These are phyloP conservation scores for Oryza nivara DNA, from an alignment of 176 grass and related monocot species.

Conservation along the genomic window DNA sequence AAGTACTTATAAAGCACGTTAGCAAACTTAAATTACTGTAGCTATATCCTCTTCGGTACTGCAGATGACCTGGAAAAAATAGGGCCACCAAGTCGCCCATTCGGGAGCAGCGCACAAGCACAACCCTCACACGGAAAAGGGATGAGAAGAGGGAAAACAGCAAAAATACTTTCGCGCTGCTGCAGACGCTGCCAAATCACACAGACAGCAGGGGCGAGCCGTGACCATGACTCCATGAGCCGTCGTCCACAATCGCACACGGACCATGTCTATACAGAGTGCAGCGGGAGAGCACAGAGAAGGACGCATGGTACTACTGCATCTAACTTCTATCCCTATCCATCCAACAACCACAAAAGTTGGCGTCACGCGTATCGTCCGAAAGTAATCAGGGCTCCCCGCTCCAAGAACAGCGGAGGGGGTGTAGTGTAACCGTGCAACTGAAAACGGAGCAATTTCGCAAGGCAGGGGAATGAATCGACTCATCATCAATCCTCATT, in stretches of 20 bases:
- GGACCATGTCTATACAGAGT: not conserved
- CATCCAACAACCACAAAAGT: constrained; percentile 12
- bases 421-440: no score
- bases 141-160: not conserved
- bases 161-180: not conserved
- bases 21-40: no score
- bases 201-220: not conserved
- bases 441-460: not conserved
- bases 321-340: constrained; percentile 12
- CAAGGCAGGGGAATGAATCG: not conserved
- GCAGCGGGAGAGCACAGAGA: not conserved
- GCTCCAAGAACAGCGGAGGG: not conserved
- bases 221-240: no score
- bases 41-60: no score
- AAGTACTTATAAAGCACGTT: no score
- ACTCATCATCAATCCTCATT: not conserved
- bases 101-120: not conserved
- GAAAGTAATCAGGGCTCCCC: not conserved
- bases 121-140: constrained; percentile 10
- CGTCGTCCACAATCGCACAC: not conserved
- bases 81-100: not conserved
- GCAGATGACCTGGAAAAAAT: no score
- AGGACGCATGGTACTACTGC: not conserved
- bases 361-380: constrained; percentile 2
- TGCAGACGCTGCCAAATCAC: not conserved